Evolutionary conservation across 1,284 basidiomycete genomes (phyloP), one percentile per base, ranked within the genome.

Genomic region (Pseudozyma sp.): DNA sequence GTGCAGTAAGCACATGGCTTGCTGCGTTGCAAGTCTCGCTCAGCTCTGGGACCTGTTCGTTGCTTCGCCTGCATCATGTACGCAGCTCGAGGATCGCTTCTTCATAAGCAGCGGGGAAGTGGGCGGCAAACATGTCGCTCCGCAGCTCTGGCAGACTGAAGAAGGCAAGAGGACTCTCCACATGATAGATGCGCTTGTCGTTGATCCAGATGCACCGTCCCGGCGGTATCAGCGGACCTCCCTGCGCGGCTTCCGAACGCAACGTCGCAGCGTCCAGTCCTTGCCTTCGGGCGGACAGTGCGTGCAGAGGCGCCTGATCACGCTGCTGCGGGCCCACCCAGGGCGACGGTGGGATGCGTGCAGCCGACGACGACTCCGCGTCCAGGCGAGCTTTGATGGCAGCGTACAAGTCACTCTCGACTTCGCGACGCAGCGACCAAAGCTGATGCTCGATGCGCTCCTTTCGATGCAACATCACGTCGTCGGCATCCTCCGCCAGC

Each of bases 21-120:
- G 10, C 40, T 42, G 40, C 7, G 13, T 13, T 9, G 40, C 40
- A n/a, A 7, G n/a, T 16, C 16, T 1, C n/a, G 11, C 16, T 42
- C 40, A 16, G 16, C 24, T 24, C 24, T 24, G 24, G 24, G 24
- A 1, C 4, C 24, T 24, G 24, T 35, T 6, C 31, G 35, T n/a
- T 7, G 8, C n/a, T 37, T 35, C 17, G 31, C 34, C 35, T 14
- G 13, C n/a, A 42, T 53, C 42, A 54, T 16, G 52, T 44, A 14
- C 52, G 52, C n/a, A 80, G 47, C 8, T 72, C 75, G 39, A 76
- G 46, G 31, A 82, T 76, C 5, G 79, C 81, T 33, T 75, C 75
- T 52, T 84, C 81, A 68, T 84, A 84, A 9, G 80, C 80, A 17
- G 77, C 76, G 9, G 82, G 82, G 33, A 84, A 80, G 59, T 84